phyloP scores from a whole-genome alignment of 2,329 filamentous ascomycete genomes.

The Tolypocladium pustulatum region DNA sequence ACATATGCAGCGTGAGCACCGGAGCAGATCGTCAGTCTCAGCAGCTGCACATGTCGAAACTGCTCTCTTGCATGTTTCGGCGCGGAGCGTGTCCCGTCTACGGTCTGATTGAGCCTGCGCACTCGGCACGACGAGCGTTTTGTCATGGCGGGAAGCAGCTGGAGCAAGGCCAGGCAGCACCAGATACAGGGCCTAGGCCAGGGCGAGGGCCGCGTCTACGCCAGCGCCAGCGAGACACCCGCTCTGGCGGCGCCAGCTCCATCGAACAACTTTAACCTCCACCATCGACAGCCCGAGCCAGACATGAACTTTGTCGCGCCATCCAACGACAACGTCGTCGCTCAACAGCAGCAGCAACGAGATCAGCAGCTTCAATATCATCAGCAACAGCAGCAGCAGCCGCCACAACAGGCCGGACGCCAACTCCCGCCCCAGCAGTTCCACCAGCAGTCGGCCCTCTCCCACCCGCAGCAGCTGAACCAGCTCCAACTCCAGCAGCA shows the following conservation, averaged over 20 bases:
- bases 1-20: background rate
- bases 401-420: background rate
- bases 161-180: background rate
- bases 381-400: background rate
- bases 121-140: background rate
- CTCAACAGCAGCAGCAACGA: background rate
- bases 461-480: constrained; percentile 5
- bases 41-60: background rate
- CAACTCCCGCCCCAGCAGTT: background rate
- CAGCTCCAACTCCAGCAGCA: constrained; percentile 5
- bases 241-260: background rate
- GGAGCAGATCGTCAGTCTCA: background rate
- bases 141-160: background rate
- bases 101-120: background rate
- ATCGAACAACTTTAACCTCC: background rate
- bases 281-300: constrained; percentile 2
- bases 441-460: constrained; percentile 1
- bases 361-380: background rate
- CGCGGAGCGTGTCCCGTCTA: background rate
- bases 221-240: background rate
- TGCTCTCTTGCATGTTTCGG: background rate
- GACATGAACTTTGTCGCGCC: constrained; percentile 23
- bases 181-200: background rate
- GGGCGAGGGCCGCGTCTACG: background rate
- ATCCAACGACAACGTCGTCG: constrained; percentile 8